phyloP scores from a whole-genome alignment of 1,284 basidiomycete species.

The Singerocomus inundabilis region DNA sequence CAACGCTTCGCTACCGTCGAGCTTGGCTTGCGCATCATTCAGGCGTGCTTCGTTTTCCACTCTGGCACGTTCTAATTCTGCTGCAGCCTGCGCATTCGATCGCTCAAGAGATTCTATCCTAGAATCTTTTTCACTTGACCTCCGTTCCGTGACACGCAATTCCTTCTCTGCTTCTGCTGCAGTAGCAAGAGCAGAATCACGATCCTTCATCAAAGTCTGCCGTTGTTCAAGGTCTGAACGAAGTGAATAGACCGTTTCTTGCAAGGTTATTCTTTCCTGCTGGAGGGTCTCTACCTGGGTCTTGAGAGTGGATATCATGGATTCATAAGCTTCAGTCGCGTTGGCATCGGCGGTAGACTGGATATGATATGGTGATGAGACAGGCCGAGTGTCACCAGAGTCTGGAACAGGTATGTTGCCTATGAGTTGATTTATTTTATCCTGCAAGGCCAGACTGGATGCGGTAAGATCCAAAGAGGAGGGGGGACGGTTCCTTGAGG shows the following conservation, averaged over 20 bases:
- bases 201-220: constrained; percentile 43
- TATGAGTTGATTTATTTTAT: constrained; percentile 48
- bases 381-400: constrained; percentile 2
- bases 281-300: constrained; percentile 54
- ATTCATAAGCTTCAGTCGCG: constrained; percentile 36
- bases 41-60: constrained; percentile 46
- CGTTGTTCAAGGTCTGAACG: constrained; percentile 31
- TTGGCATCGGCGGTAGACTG: constrained; percentile 32
- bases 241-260: constrained; percentile 36
- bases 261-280: constrained; percentile 49
- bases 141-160: constrained; percentile 45
- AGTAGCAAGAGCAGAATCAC: constrained; percentile 43
- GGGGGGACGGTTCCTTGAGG: constrained; percentile 19
- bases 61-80: constrained; percentile 46
- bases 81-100: constrained; percentile 40
- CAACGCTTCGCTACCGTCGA: constrained; percentile 47
- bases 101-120: constrained; percentile 52
- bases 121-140: constrained; percentile 50
- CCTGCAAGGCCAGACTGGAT: constrained; percentile 46
- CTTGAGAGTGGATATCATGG: constrained; percentile 38
- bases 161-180: constrained; percentile 49
- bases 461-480: constrained; percentile 39
- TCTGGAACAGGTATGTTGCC: constrained; percentile 29
- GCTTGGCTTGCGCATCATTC: constrained; percentile 46
- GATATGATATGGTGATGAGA: constrained; percentile 12